Evolutionary conservation across 2,329 filamentous ascomycete species (phyloP).

Genomic region (Pseudonectria foliicola): DNA sequence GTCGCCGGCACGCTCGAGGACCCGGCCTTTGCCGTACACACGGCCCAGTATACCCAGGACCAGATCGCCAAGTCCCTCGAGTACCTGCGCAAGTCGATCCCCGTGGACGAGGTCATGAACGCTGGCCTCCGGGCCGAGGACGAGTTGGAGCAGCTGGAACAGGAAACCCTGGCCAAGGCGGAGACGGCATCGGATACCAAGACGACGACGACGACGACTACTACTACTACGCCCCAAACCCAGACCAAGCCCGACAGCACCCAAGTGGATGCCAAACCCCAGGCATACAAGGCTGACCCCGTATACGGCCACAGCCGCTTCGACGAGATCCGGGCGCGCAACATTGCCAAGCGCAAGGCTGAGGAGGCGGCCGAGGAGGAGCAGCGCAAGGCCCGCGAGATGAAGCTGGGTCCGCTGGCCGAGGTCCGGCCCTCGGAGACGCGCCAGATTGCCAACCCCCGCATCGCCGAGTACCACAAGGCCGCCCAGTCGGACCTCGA

Average conservation of each 20-base stretch:
- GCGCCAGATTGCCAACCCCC: conserved; percentile 32
- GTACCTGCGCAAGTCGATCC: conserved; percentile 48
- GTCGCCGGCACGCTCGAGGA: conserved; percentile 59
- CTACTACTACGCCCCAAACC: no score
- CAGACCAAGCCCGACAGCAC: conserved; percentile 9
- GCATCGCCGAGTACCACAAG: conserved; percentile 32
- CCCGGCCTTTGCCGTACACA: conserved; percentile 43
- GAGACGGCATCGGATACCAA: conserved; percentile 13
- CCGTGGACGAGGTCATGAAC: conserved; percentile 54
- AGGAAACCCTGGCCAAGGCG: conserved; percentile 22
- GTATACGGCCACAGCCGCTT: conserved; percentile 52
- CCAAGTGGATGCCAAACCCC: conserved; percentile 4
- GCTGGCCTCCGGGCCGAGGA: conserved; percentile 56
- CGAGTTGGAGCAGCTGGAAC: conserved; percentile 49
- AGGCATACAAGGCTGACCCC: conserved; percentile 32
- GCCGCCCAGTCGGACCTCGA: conserved; percentile 43
- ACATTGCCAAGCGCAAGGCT: conserved; percentile 42
- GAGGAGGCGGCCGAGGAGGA: conserved; percentile 37
- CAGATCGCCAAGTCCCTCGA: conserved; percentile 41
- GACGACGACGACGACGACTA: conserved; percentile 16
- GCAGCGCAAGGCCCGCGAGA: conserved; percentile 34
- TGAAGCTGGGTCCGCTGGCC: conserved; percentile 37
- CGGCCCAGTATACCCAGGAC: conserved; percentile 32
- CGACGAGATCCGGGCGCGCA: conserved; percentile 49
- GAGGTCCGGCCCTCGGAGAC: conserved; percentile 30